A percentile compares a stretch with the other conserved stretches of the same genome.
phyloP scores from a whole-genome alignment of 148 eudicot species.

The Cornus suecica region DNA sequence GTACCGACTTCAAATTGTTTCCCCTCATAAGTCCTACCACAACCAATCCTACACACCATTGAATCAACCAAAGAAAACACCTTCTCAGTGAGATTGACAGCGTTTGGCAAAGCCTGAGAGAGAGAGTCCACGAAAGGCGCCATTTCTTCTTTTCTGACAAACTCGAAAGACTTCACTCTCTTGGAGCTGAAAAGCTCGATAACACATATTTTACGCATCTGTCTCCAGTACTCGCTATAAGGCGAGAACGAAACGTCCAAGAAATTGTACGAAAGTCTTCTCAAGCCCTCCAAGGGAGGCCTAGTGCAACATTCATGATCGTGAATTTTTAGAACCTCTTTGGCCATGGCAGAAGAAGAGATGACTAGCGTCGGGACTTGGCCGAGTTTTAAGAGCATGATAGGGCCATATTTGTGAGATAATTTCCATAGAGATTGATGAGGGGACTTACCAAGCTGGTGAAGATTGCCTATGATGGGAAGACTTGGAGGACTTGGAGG shows the following conservation, averaged over 20 bases:
- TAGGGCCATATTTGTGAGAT: constrained; percentile 6
- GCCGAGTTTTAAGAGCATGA: constrained; percentile 11
- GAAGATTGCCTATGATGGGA: constrained; percentile 15
- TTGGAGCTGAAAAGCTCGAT: neutral
- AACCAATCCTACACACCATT: neutral
- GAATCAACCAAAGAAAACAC: neutral
- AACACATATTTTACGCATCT: neutral
- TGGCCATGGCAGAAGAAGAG: constrained; percentile 6
- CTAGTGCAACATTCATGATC: constrained; percentile 3
- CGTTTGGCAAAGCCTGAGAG: neutral
- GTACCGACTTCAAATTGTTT: neutral
- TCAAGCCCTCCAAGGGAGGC: neutral
- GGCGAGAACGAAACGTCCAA: constrained; percentile 9
- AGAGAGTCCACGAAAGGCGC: neutral
- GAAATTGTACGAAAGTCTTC: constrained; percentile 4
- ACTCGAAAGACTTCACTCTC: neutral
- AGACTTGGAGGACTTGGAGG: constrained; percentile 11
- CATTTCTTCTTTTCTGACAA: constrained; percentile 1
- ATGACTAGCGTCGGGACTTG: neutral
- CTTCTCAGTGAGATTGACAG: neutral
- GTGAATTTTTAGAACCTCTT: constrained; percentile 2
- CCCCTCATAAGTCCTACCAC: constrained; percentile 2
- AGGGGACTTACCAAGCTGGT: constrained; percentile 7
- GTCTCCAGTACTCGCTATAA: neutral
- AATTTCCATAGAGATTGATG: constrained; percentile 10